Conservation (phyloP, 176 grass and related monocot genomes). For the Juncus inflexus region DNA sequence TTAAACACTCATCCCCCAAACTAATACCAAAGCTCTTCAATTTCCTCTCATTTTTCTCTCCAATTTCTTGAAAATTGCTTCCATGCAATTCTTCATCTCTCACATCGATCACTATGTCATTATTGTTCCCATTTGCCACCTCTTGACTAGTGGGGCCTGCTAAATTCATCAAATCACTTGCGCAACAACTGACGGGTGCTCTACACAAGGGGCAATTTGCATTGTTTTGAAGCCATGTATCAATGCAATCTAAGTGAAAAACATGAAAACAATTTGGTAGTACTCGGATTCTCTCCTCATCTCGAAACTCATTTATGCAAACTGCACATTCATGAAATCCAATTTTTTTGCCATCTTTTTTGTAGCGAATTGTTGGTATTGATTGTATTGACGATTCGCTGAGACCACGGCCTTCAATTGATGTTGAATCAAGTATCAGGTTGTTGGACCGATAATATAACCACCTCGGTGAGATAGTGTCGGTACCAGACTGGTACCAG, state of each 20-base stretch:
- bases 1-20: conserved; percentile 73
- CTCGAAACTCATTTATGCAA: conserved; percentile 75
- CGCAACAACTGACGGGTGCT: conserved; percentile 32
- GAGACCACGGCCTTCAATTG: conserved; percentile 30
- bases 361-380: conserved; percentile 56
- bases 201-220: conserved; percentile 79
- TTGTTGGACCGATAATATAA: background rate
- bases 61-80: conserved; percentile 9
- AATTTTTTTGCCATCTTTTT: conserved; percentile 27
- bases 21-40: conserved; percentile 28
- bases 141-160: background rate
- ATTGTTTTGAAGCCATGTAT: conserved; percentile 87
- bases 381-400: conserved; percentile 54
- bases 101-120: conserved; percentile 47
- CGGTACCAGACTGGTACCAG: conserved; percentile 19
- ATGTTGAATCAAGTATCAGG: conserved; percentile 3
- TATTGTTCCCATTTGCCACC: conserved; percentile 1
- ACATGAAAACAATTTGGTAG: conserved; percentile 78
- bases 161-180: background rate
- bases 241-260: conserved; percentile 96
- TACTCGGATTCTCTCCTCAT: conserved; percentile 65
- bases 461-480: conserved; percentile 10
- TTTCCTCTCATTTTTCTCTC: background rate
- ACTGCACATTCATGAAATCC: conserved; percentile 73
- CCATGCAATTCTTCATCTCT: conserved; percentile 37